Base-by-base conservation (phyloP, 768 basidiomycete genomes). In the Scleroderma bovista region DNA sequence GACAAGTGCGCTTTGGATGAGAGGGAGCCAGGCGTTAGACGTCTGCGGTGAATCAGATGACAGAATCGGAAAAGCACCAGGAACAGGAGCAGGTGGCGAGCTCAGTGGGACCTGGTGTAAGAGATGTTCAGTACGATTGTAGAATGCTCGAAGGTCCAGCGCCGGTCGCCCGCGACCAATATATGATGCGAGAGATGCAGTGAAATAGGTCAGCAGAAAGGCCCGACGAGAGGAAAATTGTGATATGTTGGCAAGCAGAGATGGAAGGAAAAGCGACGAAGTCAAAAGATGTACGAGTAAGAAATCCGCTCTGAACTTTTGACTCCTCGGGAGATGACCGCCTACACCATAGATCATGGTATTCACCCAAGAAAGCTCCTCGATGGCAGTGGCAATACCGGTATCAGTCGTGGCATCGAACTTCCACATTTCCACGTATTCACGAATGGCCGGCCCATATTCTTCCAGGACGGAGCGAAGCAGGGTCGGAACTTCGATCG, bases 231-330 rank as follows among this genome's bases (percentile, higher is more conserved):
- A 76, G 2, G 83, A 69, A 57, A 84, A 83, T 32, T 20, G 39
- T 71, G 80, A 77, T 36, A 76, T 59, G 44, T 64, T 55, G 2
- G 69, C 69, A n/a, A 72, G 58, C 33, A 79, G 50, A 1, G 81
- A 74, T 0, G 77, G 72, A 23, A 83, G 55, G 68, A 84, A 82
- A 13, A 82, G 56, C 7, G 76, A 69, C 3, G 81, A 81, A 0
- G 83, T 87, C 32, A 85, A 75, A 3, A 83, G 68, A 56, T 86
- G 84, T 72, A 80, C 77, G 11, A 81, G 52, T 69, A 78, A 76
- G 65, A 84, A 84, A 56, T 85, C 79, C 1, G 77, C 77, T 39
- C 74, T 75, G 66, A 82, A 81, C 26, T 29, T 9, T 33, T 44
- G 53, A 6, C 22, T 26, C 17, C 44, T 29, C 9, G 49, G 24